Conservation (phyloP, 257 asterid genomes). For the Nicotiana tomentosiformis region DNA sequence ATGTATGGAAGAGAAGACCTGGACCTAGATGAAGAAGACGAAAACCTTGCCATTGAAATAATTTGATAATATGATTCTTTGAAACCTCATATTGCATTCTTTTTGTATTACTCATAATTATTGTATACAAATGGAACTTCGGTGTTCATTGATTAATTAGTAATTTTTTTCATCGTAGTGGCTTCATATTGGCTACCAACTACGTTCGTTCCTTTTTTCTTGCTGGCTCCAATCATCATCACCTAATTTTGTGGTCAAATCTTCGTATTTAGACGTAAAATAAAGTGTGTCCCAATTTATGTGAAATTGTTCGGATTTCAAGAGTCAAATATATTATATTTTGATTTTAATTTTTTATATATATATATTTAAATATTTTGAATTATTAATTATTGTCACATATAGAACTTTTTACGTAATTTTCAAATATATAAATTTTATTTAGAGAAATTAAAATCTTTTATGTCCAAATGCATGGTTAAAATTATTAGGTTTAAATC, state of each 20-base stretch:
- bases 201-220: constrained; percentile 6
- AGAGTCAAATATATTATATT: no score
- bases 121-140: neutral
- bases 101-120: neutral
- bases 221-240: constrained; percentile 17
- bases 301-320: no score
- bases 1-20: constrained; percentile 45
- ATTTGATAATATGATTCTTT: neutral
- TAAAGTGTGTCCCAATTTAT: no score
- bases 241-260: constrained; percentile 12
- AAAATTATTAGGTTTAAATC: no score
- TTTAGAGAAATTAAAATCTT: no score
- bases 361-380: no score
- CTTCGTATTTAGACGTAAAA: neutral
- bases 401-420: no score
- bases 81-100: neutral
- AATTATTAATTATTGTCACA: no score
- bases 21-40: constrained; percentile 42
- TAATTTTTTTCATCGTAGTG: neutral
- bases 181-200: constrained; percentile 6
- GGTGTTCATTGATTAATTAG: neutral
- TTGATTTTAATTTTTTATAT: no score
- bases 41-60: constrained; percentile 42
- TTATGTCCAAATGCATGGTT: no score
- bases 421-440: no score